phyloP scores from a whole-genome alignment of 768 basidiomycete genomes.

The Jaapia argillacea region DNA sequence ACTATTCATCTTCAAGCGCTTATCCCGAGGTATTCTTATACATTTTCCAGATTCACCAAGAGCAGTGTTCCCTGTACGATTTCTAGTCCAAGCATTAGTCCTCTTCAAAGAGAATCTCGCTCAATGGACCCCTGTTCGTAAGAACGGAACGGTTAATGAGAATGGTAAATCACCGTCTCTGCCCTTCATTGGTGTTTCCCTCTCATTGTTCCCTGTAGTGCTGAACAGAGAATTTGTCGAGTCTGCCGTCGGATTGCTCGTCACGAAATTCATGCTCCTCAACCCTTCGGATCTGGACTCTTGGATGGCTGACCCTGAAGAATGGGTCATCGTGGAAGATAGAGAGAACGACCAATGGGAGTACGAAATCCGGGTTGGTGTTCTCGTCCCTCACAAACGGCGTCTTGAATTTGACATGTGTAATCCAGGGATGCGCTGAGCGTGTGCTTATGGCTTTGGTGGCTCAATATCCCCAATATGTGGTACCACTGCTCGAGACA shows the following conservation, averaged over 20 bases:
- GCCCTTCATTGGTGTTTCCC: neutral
- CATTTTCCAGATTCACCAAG: constrained; percentile 59
- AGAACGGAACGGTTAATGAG: constrained; percentile 48
- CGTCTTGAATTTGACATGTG: constrained; percentile 1
- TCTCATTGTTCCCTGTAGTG: constrained; percentile 18
- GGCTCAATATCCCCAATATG: constrained; percentile 56
- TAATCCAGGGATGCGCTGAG: constrained; percentile 77
- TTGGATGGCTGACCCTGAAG: constrained; percentile 87
- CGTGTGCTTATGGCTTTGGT: constrained; percentile 79
- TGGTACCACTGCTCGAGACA: constrained; percentile 52
- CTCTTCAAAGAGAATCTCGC: constrained; percentile 76
- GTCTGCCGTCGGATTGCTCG: constrained; percentile 62
- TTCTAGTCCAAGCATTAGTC: constrained; percentile 78
- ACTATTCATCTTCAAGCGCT: neutral
- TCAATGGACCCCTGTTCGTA: constrained; percentile 62
- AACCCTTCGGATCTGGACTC: constrained; percentile 71
- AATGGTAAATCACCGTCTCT: constrained; percentile 32
- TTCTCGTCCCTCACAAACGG: neutral
- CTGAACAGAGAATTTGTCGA: constrained; percentile 64
- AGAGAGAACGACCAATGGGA: constrained; percentile 90
- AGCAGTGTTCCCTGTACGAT: constrained; percentile 66
- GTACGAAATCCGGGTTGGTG: constrained; percentile 75
- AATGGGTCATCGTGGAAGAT: constrained; percentile 88
- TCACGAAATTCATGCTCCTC: constrained; percentile 80
- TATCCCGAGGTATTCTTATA: constrained; percentile 1